Evolutionary conservation across 2,329 filamentous ascomycete genomes (phyloP).

Genomic region (Penicillium oxalicum): DNA sequence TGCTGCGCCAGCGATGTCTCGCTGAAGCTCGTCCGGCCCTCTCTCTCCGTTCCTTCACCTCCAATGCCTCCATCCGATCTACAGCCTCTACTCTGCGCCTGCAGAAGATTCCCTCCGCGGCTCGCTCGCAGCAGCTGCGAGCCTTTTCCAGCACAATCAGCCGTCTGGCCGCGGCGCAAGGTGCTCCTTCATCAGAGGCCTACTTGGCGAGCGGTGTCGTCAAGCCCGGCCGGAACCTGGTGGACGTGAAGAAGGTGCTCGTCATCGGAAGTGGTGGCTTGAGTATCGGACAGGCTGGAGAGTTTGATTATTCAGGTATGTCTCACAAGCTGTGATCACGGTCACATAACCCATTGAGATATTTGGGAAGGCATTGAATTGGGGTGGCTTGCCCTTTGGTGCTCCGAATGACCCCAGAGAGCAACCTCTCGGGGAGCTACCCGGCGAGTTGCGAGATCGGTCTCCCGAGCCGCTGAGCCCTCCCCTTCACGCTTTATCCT

Average conservation of each 20-base stretch:
- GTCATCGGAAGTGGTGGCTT: slow-evolving; percentile 94
- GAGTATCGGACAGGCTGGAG: slow-evolving; percentile 93
- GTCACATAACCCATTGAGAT: too few relatives aligned
- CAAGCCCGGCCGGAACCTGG: slow-evolving; percentile 65
- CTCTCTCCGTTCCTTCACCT: slow-evolving; percentile 36
- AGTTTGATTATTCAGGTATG: slow-evolving; percentile 97
- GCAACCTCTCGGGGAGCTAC: slow-evolving; percentile 6
- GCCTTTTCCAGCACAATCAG: slow-evolving; percentile 39
- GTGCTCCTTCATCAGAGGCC: slow-evolving; percentile 74
- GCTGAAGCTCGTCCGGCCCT: slow-evolving; percentile 32
- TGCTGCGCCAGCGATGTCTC: slow-evolving; percentile 40
- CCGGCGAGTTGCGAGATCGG: too few relatives aligned
- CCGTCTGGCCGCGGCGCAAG: slow-evolving; percentile 49
- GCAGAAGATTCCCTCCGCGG: slow-evolving; percentile 32
- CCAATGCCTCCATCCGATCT: slow-evolving; percentile 29
- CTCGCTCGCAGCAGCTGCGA: slow-evolving; percentile 39
- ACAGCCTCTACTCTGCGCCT: slow-evolving; percentile 31
- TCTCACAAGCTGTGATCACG: slow-evolving; percentile 14
- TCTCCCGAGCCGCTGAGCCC: too few relatives aligned
- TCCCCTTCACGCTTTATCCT: too few relatives aligned
- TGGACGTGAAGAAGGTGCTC: slow-evolving; percentile 93
- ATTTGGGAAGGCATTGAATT: too few relatives aligned
- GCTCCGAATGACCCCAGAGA: slow-evolving; percentile 1
- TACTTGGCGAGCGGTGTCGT: slow-evolving; percentile 86
- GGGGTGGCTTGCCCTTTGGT: neutral